Evolutionary conservation across 495 filamentous ascomycete species (phyloP), one percentile per base, ranked within the genome.

Genomic region (Hypoxylon intermedium): DNA sequence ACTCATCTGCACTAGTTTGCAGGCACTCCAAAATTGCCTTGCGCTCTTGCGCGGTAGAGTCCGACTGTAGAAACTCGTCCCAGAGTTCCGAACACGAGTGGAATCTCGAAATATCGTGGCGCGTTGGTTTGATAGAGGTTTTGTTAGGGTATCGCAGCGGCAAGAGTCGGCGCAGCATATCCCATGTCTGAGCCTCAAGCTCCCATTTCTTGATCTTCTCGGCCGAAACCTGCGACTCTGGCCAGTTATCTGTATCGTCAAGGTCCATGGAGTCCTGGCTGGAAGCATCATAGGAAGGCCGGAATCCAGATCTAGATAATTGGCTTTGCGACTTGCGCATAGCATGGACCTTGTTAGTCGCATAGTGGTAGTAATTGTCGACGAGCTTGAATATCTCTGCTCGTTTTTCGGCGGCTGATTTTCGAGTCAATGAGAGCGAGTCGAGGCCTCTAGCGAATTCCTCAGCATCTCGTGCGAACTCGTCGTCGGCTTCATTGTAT

Each of bases 101-200:
- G 5, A 72, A 70, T 21, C 57, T 67, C 33, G 74, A 65, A 0
- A 50, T 43, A 11, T 63, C 53, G 9, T 65, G 71, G 9, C 71
- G 69, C 23, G 67, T 57, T 12, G 75, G 58, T 18, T 69, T 67
- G 21, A 58, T 44, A 6, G 66, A 47, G 41, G 74, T 72, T n/a
- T 70, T 70, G 54, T 53, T 62, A 2, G 69, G 44, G 28, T 83
- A 78, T 59, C 80, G 77, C 30, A 87, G 68, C 1, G 82, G 78
- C 11, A 83, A 72, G 43, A 88, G 71, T 11, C 77, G 84, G 19
- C 84, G 82, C 21, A 98, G 74, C 7, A 98, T 78, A 51, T 91
- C 87, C 94, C 94, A 98, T 13, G 91, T 94, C 62, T 94, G 91
- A 49, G 87, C 84, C 71, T 93, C 88, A 42, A 86, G 80, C 33